phyloP scores from a whole-genome alignment of 805 yeast genomes.

The Lipomyces spencermartinsiae region DNA sequence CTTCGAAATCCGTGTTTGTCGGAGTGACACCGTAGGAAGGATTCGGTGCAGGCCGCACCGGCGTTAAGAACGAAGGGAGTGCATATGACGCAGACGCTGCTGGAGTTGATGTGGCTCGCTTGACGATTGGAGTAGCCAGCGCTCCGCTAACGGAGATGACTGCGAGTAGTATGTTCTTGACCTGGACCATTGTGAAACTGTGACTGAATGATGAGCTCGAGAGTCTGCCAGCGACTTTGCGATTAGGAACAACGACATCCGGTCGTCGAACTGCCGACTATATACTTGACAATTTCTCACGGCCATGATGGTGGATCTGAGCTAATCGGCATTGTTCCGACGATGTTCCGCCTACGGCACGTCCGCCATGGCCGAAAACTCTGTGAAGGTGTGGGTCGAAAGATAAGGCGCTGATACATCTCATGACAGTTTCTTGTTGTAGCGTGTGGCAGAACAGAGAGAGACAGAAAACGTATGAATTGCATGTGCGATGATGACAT shows the following conservation, averaged over 20 bases:
- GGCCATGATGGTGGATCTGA: neutral
- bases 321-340: neutral
- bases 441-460: no score
- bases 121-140: neutral
- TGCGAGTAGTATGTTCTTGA: neutral
- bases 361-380: neutral
- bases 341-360: neutral
- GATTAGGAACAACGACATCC: neutral
- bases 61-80: neutral
- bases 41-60: neutral
- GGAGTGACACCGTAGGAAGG: neutral
- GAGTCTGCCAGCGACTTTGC: neutral
- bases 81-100: neutral
- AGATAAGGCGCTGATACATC: neutral
- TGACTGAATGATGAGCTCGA: neutral
- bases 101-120: neutral
- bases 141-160: neutral
- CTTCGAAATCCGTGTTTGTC: neutral
- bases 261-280: neutral
- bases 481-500: neutral
- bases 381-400: neutral
- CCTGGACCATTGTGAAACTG: neutral
- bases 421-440: neutral
- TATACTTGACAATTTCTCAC: neutral
- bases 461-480: no score